Percentiles rank a stretch among this genome's conserved stretches.
Evolutionary conservation across 2,329 filamentous ascomycete genomes (phyloP).

Genomic region (Diaporthe nobilis): DNA sequence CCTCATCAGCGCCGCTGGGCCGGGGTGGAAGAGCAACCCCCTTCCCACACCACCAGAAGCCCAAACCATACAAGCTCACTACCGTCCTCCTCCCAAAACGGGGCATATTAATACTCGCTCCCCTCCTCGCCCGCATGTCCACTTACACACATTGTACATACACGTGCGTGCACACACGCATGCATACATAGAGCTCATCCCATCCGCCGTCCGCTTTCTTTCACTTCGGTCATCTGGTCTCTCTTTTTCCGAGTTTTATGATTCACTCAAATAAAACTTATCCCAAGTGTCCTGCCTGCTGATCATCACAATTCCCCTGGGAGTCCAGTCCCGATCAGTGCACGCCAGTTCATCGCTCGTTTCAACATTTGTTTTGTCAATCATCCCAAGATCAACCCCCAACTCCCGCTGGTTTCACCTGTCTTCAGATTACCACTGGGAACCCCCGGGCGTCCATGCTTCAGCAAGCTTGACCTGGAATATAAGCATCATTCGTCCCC

Average conservation of each 20-base stretch:
- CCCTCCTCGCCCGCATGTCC: constrained; percentile 3
- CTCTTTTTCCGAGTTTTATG: constrained; percentile 12
- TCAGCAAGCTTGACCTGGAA: constrained; percentile 11
- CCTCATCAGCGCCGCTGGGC: constrained; percentile 10
- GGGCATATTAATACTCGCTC: constrained; percentile 30
- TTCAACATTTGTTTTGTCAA: constrained; percentile 34
- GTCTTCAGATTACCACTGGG: constrained; percentile 9
- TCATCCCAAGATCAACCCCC: constrained; percentile 30
- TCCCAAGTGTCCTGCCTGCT: constrained; percentile 2
- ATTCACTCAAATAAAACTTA: constrained; percentile 27
- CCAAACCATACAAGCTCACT: constrained; percentile 20
- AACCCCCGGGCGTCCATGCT: constrained; percentile 5
- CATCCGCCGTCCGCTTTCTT: constrained; percentile 5
- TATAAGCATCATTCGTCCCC: constrained; percentile 29
- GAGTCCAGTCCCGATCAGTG: constrained; percentile 8
- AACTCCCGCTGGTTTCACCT: constrained; percentile 30
- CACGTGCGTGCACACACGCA: not conserved
- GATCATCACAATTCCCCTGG: not conserved
- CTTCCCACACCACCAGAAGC: not conserved
- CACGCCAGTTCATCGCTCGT: constrained; percentile 30
- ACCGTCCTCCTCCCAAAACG: constrained; percentile 21
- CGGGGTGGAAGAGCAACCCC: not conserved
- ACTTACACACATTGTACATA: not conserved
- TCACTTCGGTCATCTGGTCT: constrained; percentile 1
- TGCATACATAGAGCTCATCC: constrained; percentile 14